A percentile compares a stretch with the other conserved stretches of the same genome.
Evolutionary conservation across 2,329 filamentous ascomycete species (phyloP).

Genomic region (Juglanconis sp.): DNA sequence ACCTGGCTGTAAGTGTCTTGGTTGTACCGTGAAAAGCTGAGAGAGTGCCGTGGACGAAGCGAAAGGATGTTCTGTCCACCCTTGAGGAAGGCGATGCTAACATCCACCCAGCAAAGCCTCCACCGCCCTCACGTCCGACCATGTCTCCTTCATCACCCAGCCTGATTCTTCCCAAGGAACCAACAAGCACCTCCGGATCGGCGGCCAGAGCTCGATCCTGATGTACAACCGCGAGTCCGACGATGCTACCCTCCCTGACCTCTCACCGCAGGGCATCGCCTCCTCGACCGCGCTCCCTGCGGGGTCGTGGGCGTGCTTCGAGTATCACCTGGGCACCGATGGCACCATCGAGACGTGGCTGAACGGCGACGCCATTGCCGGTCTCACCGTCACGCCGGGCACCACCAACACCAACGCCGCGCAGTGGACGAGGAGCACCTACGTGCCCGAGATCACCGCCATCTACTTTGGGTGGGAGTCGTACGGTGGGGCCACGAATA

Average conservation of each 20-base stretch:
- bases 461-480: conserved; percentile 64
- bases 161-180: conserved; percentile 52
- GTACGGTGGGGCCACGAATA: conserved; percentile 58
- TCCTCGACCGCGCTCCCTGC: conserved; percentile 49
- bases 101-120: conserved; percentile 37
- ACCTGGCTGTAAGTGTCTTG: conserved; percentile 48
- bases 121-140: conserved; percentile 54
- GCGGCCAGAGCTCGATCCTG: conserved; percentile 57
- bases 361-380: conserved; percentile 48
- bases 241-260: conserved; percentile 59
- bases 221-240: conserved; percentile 65
- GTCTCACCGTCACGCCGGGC: conserved; percentile 47
- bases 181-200: conserved; percentile 60
- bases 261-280: conserved; percentile 57
- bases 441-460: conserved; percentile 50
- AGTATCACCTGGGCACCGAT: conserved; percentile 57
- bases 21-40: neutral
- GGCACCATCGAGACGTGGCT: conserved; percentile 61
- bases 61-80: too few species aligned
- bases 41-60: too few species aligned
- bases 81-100: too few species aligned
- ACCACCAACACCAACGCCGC: conserved; percentile 47
- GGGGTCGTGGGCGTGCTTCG: conserved; percentile 55
- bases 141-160: conserved; percentile 64
- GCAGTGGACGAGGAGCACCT: conserved; percentile 48